Evolutionary conservation across 371 early-diverging fungal species (phyloP).

Genomic region (Phascolomyces articulosus): DNA sequence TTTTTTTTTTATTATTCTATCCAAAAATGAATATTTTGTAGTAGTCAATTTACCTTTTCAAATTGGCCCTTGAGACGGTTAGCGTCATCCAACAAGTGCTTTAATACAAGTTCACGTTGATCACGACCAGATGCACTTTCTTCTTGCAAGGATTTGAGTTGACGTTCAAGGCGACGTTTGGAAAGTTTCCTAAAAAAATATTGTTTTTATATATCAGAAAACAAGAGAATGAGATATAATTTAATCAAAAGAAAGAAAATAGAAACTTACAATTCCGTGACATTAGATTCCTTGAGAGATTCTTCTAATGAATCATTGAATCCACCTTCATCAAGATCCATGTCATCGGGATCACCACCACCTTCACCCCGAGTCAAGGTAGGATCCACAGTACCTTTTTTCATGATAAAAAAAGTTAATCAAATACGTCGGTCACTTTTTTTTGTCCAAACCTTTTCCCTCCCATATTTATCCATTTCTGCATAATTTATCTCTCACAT

Average conservation of each 20-base stretch:
- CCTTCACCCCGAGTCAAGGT: not conserved
- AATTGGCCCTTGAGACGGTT: constrained; percentile 71
- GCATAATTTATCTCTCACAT: no score
- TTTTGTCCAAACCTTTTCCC: no score
- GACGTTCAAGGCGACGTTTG: constrained; percentile 77
- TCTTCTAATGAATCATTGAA: constrained; percentile 48
- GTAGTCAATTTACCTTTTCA: constrained; percentile 52
- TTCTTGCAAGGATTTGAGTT: constrained; percentile 65
- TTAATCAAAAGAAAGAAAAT: not conserved
- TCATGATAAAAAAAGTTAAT: no score
- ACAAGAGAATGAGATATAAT: not conserved
- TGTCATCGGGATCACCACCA: constrained; percentile 25
- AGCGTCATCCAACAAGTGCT: constrained; percentile 75
- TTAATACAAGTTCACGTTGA: constrained; percentile 61
- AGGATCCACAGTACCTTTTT: not conserved
- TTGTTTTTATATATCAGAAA: not conserved
- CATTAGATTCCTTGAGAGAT: constrained; percentile 56
- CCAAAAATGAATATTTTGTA: no score
- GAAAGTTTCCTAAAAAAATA: constrained; percentile 54
- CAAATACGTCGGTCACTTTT: no score
- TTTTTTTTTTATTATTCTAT: not conserved
- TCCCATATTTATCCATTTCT: no score
- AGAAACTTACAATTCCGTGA: constrained; percentile 48
- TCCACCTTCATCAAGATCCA: constrained; percentile 40
- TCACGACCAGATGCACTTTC: constrained; percentile 54